A percentile compares a stretch with the other conserved stretches of the same genome.
Conservation (phyloP, 768 basidiomycete genomes). For the Rhizopogon roseolus region DNA sequence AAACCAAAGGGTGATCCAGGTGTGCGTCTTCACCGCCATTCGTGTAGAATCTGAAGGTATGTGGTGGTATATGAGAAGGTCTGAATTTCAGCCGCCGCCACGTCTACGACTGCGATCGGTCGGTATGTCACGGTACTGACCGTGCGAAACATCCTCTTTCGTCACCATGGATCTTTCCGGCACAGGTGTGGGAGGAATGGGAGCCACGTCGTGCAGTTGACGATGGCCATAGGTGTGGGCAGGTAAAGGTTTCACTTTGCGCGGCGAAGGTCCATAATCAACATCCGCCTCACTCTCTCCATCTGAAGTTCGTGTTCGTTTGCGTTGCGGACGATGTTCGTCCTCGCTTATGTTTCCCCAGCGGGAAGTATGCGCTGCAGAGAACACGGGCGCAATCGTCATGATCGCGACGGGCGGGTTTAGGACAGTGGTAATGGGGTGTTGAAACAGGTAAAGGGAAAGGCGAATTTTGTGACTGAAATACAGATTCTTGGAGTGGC, state of each 20-base stretch:
- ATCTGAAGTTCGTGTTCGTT: conserved; percentile 1
- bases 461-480: too few species aligned
- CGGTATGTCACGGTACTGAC: conserved; percentile 1
- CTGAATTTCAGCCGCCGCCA: not conserved
- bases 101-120: not conserved
- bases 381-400: conserved; percentile 24
- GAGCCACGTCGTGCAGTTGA: not conserved
- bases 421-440: not conserved
- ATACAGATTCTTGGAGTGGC: not conserved
- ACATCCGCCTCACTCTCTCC: not conserved
- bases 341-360: conserved; percentile 16
- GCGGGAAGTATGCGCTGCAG: conserved; percentile 25
- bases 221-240: not conserved
- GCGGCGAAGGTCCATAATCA: not conserved
- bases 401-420: not conserved
- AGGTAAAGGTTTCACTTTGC: not conserved
- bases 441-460: not conserved
- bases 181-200: not conserved
- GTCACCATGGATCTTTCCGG: not conserved
- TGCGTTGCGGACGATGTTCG: not conserved
- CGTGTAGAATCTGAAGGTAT: conserved; percentile 5
- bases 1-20: conserved; percentile 69
- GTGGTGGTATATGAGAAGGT: conserved; percentile 1
- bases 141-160: conserved; percentile 1
- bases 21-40: conserved; percentile 49